Evolutionary conservation across 1,284 basidiomycete genomes (phyloP), one percentile per base, ranked within the genome.

Genomic region (Ceratobasidium sp.): DNA sequence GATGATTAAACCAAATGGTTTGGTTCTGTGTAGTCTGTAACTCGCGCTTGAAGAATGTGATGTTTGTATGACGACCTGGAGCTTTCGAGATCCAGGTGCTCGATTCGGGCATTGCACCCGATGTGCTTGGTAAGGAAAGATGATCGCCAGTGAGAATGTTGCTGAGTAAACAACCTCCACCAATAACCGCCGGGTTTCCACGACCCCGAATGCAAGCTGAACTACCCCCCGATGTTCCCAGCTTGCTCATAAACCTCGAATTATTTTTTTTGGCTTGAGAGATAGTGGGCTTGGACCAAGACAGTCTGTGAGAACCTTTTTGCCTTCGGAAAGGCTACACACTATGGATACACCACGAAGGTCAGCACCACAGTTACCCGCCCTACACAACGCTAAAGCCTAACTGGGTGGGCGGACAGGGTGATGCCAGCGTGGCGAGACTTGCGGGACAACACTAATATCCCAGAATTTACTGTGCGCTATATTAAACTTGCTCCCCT

Each of bases 401-500:
- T 11, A n/a, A 29, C 62, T 34, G n/a, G 39, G 43, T 27, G 37
- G 7, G 39, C 39, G 27, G 14, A 34, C 24, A 64, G 62, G 48
- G n/a, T 29, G 48, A n/a, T 49, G n/a, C 24, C 62, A 1, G 19
- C 49, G 3, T 53, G 48, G 64, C 48, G 51, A 27, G 22, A 31
- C 14, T 11, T 54, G 11, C n/a, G 49, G n/a, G 8, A 19, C 11
- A 61, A 22, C 11, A 14, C 14, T 9, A 71, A 22, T 13, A 59
- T 54, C 6, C 68, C 74, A 22, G 74, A 74, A 37, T 64, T 74
- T 29, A 74, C 74, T 1, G 74, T 74, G 24, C 31, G 64, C 27
- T 19, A 51, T 14, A 6, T 31, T 43, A n/a, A 37, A 11, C 51
- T n/a, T 3, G 29, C 29, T 34, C 31, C 31, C 31, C 31, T 6